Evolutionary conservation across 768 basidiomycete genomes (phyloP).

Genomic region (Psilocybe sp.): DNA sequence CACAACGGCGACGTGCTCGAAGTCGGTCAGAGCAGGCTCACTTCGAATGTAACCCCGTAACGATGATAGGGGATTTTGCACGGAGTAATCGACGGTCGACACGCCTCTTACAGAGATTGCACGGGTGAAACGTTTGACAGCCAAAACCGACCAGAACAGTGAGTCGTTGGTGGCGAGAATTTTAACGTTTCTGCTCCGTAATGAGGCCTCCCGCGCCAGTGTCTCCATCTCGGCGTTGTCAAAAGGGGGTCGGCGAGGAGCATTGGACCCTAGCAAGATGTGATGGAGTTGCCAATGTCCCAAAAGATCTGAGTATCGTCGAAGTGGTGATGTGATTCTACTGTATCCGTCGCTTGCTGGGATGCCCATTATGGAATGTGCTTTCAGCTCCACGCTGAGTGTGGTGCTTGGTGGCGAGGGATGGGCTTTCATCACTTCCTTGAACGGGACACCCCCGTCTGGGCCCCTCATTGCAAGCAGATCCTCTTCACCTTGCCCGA

Average conservation of each 20-base stretch:
- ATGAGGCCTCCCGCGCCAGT: slow-evolving; percentile 30
- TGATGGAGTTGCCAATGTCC: slow-evolving; percentile 94
- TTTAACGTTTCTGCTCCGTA: slow-evolving; percentile 23
- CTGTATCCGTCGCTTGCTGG: slow-evolving; percentile 75
- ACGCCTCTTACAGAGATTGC: too few species aligned
- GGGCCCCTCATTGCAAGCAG: slow-evolving; percentile 48
- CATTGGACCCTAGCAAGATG: slow-evolving; percentile 46
- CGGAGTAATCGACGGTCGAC: slow-evolving; percentile 11
- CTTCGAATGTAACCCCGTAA: slow-evolving; percentile 22
- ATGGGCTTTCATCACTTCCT: slow-evolving; percentile 28
- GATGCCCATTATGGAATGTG: slow-evolving; percentile 72
- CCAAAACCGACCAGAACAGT: slow-evolving; percentile 1
- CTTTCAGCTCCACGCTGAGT: slow-evolving; percentile 44
- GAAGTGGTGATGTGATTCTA: slow-evolving; percentile 82
- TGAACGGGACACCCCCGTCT: slow-evolving; percentile 37
- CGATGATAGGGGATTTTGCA: slow-evolving; percentile 28
- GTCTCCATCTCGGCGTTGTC: slow-evolving; percentile 40
- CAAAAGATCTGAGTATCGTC: slow-evolving; percentile 80
- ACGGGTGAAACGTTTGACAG: too few species aligned
- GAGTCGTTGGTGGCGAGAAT: slow-evolving; percentile 8
- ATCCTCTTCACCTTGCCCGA: slow-evolving; percentile 32
- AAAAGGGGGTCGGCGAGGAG: slow-evolving; percentile 38
- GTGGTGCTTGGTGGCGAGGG: slow-evolving; percentile 38
- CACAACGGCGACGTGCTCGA: slow-evolving; percentile 1
- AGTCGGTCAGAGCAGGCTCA: slow-evolving; percentile 16